A percentile compares a stretch with the other conserved stretches of the same genome.
Conservation (phyloP, 1,284 basidiomycete species). For the Gastroboletus turbinatus region DNA sequence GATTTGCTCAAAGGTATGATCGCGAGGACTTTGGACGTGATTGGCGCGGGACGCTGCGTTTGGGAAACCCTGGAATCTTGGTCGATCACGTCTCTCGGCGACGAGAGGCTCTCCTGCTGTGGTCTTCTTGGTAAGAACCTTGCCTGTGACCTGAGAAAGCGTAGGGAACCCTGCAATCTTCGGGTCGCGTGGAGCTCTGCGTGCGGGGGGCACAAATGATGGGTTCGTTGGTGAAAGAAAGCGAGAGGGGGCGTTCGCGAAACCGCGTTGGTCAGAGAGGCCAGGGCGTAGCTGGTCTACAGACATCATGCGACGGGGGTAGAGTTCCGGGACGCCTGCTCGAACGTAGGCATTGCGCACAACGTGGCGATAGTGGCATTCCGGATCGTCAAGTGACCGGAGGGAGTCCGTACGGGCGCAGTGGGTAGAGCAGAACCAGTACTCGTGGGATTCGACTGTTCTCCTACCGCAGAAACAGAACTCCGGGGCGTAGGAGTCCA, state of each 20-base stretch:
- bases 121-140: conserved; percentile 6
- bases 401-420: conserved; percentile 33
- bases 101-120: neutral
- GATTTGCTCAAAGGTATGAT: conserved; percentile 7
- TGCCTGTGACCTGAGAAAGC: conserved; percentile 17
- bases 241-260: neutral
- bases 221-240: neutral
- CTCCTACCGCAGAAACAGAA: conserved; percentile 28
- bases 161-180: conserved; percentile 9
- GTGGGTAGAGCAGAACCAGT: conserved; percentile 27
- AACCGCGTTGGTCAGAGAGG: neutral
- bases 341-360: conserved; percentile 18
- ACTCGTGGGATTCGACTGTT: conserved; percentile 27
- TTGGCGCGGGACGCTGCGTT: neutral
- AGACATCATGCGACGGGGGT: conserved; percentile 14
- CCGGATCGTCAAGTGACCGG: conserved; percentile 21
- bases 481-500: conserved; percentile 16
- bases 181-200: neutral
- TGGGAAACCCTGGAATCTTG: conserved; percentile 3
- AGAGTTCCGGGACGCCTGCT: neutral
- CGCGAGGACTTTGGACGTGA: neutral
- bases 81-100: neutral
- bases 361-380: conserved; percentile 27
- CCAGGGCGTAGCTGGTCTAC: neutral
- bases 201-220: neutral